Percentiles rank a stretch among this genome's conserved stretches.
phyloP scores from a whole-genome alignment of 1,139 yeast species.

The Scheffersomyces lignicola region DNA sequence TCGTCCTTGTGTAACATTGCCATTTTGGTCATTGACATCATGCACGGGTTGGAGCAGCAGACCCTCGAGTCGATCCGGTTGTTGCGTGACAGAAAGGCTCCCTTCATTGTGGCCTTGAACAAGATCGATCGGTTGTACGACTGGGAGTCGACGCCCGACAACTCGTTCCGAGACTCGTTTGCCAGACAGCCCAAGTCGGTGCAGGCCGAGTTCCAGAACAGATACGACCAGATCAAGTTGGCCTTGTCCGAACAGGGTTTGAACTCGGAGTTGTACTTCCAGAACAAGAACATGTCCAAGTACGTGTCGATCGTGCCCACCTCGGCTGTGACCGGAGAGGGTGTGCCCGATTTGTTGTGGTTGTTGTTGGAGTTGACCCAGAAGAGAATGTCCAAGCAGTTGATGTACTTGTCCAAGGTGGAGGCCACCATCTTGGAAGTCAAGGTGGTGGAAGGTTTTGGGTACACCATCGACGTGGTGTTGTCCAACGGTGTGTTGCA shows the following conservation, averaged over 20 bases:
- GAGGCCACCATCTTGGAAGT: conserved; percentile 98
- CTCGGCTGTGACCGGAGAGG: conserved; percentile 98
- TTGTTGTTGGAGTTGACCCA: conserved; percentile 92
- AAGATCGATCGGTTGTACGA: conserved; percentile 96
- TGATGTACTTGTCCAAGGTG: conserved; percentile 89
- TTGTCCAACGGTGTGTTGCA: conserved; percentile 90
- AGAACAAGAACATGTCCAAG: conserved; percentile 89
- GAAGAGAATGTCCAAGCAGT: conserved; percentile 97
- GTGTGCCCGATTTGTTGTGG: conserved; percentile 98
- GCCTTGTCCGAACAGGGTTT: conserved; percentile 98
- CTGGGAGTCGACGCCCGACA: conserved; percentile 89
- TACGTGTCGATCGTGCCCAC: conserved; percentile 97
- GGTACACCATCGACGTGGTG: conserved; percentile 97
- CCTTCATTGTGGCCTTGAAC: conserved; percentile 94
- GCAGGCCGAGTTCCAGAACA: conserved; percentile 86
- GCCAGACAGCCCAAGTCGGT: conserved; percentile 80
- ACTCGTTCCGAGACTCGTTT: conserved; percentile 93
- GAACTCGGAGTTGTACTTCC: conserved; percentile 93
- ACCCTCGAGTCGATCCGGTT: conserved; percentile 91
- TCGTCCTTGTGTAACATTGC: conserved; percentile 99
- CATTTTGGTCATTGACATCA: conserved; percentile 93
- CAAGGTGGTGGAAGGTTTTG: conserved; percentile 97
- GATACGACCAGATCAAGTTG: conserved; percentile 81
- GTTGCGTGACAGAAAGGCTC: conserved; percentile 95
- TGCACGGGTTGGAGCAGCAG: conserved; percentile 99